Percentiles rank a stretch among this genome's conserved stretches.
Conservation (phyloP, 2,329 filamentous ascomycete species). For the Epichloe coenophiala region DNA sequence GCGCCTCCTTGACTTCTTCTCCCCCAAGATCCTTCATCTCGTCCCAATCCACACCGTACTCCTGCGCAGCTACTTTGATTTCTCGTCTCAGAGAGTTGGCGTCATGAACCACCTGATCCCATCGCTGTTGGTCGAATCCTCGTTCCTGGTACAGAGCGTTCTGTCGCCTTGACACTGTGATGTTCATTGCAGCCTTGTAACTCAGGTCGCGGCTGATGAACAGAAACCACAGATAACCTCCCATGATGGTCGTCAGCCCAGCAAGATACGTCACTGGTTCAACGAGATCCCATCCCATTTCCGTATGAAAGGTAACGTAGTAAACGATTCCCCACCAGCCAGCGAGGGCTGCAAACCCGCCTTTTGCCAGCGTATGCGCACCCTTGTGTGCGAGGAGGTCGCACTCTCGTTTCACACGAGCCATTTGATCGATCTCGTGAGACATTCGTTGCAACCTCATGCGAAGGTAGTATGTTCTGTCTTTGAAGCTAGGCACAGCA, state of each 20-base stretch:
- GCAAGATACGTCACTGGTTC: conserved; percentile 85
- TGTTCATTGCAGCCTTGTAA: conserved; percentile 75
- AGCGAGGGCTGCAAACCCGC: conserved; percentile 59
- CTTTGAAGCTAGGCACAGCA: conserved; percentile 73
- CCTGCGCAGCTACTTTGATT: conserved; percentile 65
- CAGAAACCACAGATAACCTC: conserved; percentile 85
- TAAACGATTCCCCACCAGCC: conserved; percentile 79
- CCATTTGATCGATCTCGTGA: conserved; percentile 51
- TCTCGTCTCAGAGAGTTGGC: conserved; percentile 65
- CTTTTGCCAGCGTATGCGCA: conserved; percentile 64
- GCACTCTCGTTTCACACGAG: conserved; percentile 68
- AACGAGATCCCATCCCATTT: conserved; percentile 80
- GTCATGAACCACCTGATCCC: conserved; percentile 69
- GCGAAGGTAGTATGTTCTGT: conserved; percentile 81
- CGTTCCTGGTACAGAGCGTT: conserved; percentile 59
- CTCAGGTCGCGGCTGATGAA: conserved; percentile 84
- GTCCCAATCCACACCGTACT: conserved; percentile 88
- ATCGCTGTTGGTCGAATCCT: conserved; percentile 62
- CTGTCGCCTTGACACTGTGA: conserved; percentile 71
- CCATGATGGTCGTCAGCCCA: conserved; percentile 74
- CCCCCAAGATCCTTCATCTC: conserved; percentile 59
- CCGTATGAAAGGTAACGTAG: conserved; percentile 55
- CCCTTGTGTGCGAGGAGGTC: conserved; percentile 63
- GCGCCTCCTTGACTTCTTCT: conserved; percentile 46
- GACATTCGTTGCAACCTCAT: conserved; percentile 62